Evolutionary conservation across 2,329 filamentous ascomycete species (phyloP), one percentile per base, ranked within the genome.

Genomic region (Ceratocystis papillata): DNA sequence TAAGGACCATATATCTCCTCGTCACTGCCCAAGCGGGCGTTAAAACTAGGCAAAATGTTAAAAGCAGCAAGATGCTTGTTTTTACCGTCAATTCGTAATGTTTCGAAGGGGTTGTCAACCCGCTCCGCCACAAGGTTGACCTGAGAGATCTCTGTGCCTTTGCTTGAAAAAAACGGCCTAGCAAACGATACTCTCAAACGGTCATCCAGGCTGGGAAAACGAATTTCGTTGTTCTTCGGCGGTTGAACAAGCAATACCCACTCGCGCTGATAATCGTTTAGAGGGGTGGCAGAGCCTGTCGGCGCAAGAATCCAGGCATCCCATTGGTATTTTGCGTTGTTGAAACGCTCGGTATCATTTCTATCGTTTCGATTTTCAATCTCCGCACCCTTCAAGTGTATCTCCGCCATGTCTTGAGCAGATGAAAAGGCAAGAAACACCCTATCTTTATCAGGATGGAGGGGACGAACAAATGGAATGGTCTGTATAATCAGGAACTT

Each of bases 301-400:
- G 69, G 67, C 0, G 53, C 44, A 4, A 69, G 30, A 17, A 69
- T 65, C 69, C 69, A 69, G 15, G 69, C 64, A 20, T 50, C 3
- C 46, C 64, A 65, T 2, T 37, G 25, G n/a, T 46, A 28, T 2
- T 44, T 15, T 3, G 28, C 17, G 17, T 63, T 64, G 45, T 69
- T 69, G 33, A 69, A 69, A 2, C 30, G n/a, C 12, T 66, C 22
- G 1, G 68, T 33, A 2, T 48, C 48, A 7, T 17, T 20, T n/a
- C 25, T 10, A 7, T 69, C 69, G n/a, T 69, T 69, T 8, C 44
- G 20, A 25, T 62, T 48, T 46, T 69, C 69, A 3, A 69, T 66
- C 5, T 62, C 44, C 0, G 66, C 66, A 1, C 67, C 67, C 5
- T 37, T 62, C 4, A 66, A 57, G 55, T 69, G 69, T 2, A 30